Evolutionary conservation across 1,284 basidiomycete species (phyloP), one percentile per base, ranked within the genome.

Genomic region (Cutaneotrichosporon sp.): DNA sequence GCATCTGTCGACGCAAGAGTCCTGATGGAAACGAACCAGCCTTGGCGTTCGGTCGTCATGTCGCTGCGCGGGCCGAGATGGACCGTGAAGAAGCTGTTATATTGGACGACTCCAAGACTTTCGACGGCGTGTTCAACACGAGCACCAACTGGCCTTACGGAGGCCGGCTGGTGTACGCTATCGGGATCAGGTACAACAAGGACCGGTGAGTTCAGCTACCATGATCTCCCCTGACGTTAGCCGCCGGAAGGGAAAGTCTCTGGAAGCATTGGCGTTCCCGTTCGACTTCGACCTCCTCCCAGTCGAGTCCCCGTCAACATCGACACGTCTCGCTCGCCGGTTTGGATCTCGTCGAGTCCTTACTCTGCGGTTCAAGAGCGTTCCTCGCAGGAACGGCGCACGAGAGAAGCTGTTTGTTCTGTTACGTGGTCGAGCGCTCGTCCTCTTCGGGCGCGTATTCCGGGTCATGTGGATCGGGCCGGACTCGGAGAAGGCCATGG

Each of bases 261-360:
- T 51, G 7, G 50, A 22, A 5, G 50, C 22, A 4, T 16, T 26
- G 8, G 50, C 52, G 22, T 56, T 30, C 22, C 58, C 60, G 1
- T 67, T 62, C 61, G 52, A 36, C 6, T 60, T 67, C 34, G n/a
- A 57, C 14, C 71, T 74, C 4, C 53, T 63, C 13, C 59, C 66
- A 0, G 69, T 73, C 10, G 69, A 72, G 2, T 71, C 72, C 67
- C 68, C 72, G 0, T 72, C 72, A 9, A 74, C 73, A 34, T 76
- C 75, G 10, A 70, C 62, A 34, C 70, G 74, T 2, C 63, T 78
- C 1, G 74, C 75, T 13, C 62, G 76, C 3, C 63, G 72, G 16
- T 75, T 71, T 49, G 76, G 75, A 0, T 75, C 75, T 1, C 65
- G 76, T 1, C 65, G 74, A 9, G 58, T 76, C 22, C 50, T 78